These are phyloP conservation scores for Sporisorium iseilematis-ciliati DNA, from an alignment of 1,284 basidiomycete species.

Conservation along the genomic window DNA sequence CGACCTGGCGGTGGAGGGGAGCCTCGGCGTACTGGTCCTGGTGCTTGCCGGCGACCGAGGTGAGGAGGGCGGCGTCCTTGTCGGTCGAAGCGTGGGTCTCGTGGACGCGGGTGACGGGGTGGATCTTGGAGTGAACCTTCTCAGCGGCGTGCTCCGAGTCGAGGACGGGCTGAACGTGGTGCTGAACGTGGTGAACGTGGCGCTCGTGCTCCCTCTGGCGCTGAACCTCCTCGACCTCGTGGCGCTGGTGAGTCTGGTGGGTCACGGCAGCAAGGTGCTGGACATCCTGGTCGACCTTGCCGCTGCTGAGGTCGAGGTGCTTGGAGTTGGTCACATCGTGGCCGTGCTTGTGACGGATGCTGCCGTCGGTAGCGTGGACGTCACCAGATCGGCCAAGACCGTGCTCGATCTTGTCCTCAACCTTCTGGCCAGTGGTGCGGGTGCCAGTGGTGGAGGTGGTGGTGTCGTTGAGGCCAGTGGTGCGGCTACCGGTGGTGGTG, in stretches of 20 bases:
- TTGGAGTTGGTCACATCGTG: slow-evolving; percentile 42
- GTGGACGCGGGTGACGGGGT: slow-evolving; percentile 62
- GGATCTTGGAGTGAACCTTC: slow-evolving; percentile 59
- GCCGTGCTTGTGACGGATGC: slow-evolving; percentile 45
- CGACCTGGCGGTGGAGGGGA: slow-evolving; percentile 58
- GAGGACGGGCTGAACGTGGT: slow-evolving; percentile 69
- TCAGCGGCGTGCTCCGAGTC: slow-evolving; percentile 67
- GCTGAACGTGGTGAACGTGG: slow-evolving; percentile 69
- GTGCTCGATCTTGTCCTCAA: slow-evolving; percentile 45
- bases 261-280: slow-evolving; percentile 69
- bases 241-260: slow-evolving; percentile 64
- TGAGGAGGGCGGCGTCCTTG: slow-evolving; percentile 67
- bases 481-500: slow-evolving; percentile 10
- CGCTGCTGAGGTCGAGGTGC: slow-evolving; percentile 60
- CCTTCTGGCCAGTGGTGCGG: slow-evolving; percentile 29
- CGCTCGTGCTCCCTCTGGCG: slow-evolving; percentile 68
- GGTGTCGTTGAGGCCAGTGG: no score
- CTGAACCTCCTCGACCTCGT: slow-evolving; percentile 69
- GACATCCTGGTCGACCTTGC: slow-evolving; percentile 68
- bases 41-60: slow-evolving; percentile 62
- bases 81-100: slow-evolving; percentile 68
- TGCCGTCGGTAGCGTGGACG: slow-evolving; percentile 51
- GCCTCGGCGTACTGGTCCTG: slow-evolving; percentile 59
- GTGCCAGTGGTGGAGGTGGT: slow-evolving; percentile 13
- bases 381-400: slow-evolving; percentile 47